Evolutionary conservation across 176 grass and related monocot species (phyloP).

Genomic region (Oryza meyeriana): DNA sequence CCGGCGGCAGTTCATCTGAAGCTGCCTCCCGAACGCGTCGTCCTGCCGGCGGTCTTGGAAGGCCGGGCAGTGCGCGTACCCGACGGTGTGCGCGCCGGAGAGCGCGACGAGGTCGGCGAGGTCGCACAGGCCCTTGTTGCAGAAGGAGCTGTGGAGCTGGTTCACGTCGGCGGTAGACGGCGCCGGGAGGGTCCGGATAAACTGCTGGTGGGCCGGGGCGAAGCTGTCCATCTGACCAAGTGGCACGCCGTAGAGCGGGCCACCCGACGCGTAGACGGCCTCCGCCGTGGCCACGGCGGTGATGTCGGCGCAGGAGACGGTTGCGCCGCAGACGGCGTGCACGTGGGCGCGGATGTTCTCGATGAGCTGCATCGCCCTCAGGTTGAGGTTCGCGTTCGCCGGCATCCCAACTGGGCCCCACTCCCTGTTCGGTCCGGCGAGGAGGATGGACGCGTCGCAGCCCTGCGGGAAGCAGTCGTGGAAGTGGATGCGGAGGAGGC

Average conservation of each 20-base stretch:
- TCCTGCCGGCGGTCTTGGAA: conserved; percentile 25
- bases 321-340: conserved; percentile 13
- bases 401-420: not conserved
- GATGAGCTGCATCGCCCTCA: conserved; percentile 18
- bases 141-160: not conserved
- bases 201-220: not conserved
- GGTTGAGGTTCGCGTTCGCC: not conserved
- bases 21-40: conserved; percentile 19
- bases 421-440: not conserved
- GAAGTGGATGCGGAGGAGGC: conserved; percentile 36
- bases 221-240: conserved; percentile 23
- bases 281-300: not conserved
- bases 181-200: not conserved
- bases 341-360: conserved; percentile 12
- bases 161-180: not conserved
- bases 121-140: not conserved
- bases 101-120: conserved; percentile 55
- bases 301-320: conserved; percentile 51
- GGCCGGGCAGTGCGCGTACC: conserved; percentile 23
- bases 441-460: conserved; percentile 32
- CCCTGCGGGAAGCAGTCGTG: conserved; percentile 41
- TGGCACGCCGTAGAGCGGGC: not conserved
- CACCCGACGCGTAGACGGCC: conserved; percentile 12
- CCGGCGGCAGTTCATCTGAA: not conserved
- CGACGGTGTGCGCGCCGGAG: conserved; percentile 86